phyloP scores from a whole-genome alignment of 1,284 basidiomycete genomes.

The Microbotryomycetes sp. region DNA sequence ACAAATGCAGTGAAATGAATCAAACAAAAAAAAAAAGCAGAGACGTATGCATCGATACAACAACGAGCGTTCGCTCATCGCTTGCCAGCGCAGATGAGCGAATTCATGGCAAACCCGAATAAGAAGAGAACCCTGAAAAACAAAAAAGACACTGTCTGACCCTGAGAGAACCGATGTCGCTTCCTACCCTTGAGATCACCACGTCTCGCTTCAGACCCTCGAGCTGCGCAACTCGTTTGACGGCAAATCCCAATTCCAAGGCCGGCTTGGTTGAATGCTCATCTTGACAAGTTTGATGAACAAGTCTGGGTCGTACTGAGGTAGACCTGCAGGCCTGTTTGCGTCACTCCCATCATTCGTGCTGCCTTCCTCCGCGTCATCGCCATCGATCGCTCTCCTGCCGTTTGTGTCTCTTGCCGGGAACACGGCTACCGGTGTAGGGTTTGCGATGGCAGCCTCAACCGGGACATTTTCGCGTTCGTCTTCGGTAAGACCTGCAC shows the following conservation, averaged over 20 bases:
- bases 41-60: no score
- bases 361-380: conserved; percentile 5
- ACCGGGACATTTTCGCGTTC: not conserved
- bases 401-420: not conserved
- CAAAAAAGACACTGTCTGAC: no score
- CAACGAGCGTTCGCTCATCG: no score
- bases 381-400: not conserved
- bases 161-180: no score
- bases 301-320: conserved; percentile 18
- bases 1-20: no score
- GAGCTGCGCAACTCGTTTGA: not conserved
- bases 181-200: no score
- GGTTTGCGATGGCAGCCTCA: not conserved
- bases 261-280: not conserved
- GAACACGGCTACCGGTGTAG: not conserved
- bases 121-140: no score
- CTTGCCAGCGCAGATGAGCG: no score
- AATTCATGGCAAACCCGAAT: no score
- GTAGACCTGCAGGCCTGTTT: not conserved
- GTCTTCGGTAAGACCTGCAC: not conserved
- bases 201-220: not conserved
- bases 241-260: not conserved
- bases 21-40: no score
- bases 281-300: conserved; percentile 18
- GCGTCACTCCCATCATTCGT: not conserved